These are phyloP conservation scores for Graphilbum fragrans DNA, from an alignment of 2,329 filamentous ascomycete genomes.

Conservation along the genomic window DNA sequence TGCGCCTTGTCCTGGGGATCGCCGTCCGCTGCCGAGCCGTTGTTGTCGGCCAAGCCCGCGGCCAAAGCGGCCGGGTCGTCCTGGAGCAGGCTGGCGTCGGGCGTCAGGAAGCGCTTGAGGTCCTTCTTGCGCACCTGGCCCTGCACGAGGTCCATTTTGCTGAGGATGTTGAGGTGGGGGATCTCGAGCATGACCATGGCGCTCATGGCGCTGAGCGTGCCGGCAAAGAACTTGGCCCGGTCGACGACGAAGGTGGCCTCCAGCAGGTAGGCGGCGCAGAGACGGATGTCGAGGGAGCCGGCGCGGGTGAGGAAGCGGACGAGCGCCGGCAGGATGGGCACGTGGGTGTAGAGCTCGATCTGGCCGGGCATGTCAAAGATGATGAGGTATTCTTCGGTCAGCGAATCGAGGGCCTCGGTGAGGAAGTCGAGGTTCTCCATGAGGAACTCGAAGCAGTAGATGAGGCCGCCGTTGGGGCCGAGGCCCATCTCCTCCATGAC, in stretches of 20 bases:
- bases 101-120: conserved; percentile 79
- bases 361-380: conserved; percentile 98
- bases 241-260: conserved; percentile 95
- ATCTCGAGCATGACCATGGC: conserved; percentile 98
- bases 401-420: conserved; percentile 67
- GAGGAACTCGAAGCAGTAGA: conserved; percentile 95
- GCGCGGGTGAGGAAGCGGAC: conserved; percentile 68
- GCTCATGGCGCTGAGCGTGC: conserved; percentile 91
- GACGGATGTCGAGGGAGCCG: conserved; percentile 74
- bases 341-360: conserved; percentile 96
- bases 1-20: conserved; percentile 56
- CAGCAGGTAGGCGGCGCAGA: conserved; percentile 88
- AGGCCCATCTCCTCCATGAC: conserved; percentile 92
- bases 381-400: conserved; percentile 92
- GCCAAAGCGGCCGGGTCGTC: conserved; percentile 53
- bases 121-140: conserved; percentile 80
- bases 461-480: conserved; percentile 83
- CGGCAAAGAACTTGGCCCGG: conserved; percentile 93
- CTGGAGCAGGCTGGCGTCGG: conserved; percentile 71
- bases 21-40: neutral
- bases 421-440: conserved; percentile 91
- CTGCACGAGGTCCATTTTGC: conserved; percentile 95
- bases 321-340: conserved; percentile 79
- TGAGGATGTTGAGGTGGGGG: conserved; percentile 90
- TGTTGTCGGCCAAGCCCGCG: conserved; percentile 6